Percentiles rank a stretch among this genome's conserved stretches.
phyloP scores from a whole-genome alignment of 331 rosid species.

The Spiraea crenata region DNA sequence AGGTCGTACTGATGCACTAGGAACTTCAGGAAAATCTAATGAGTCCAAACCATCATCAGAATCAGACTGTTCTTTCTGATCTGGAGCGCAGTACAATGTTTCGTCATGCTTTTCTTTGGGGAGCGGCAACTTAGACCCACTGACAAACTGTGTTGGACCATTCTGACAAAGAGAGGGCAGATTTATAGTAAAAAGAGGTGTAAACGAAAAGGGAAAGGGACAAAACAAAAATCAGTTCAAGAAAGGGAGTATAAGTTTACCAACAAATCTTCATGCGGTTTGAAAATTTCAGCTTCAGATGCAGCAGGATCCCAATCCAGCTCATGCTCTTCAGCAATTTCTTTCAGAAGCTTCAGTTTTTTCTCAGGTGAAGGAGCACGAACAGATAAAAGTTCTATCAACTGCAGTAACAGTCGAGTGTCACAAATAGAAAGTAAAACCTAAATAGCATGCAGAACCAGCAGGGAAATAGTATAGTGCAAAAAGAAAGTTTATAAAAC shows the following conservation, averaged over 20 bases:
- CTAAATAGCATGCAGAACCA: slow-evolving; percentile 2
- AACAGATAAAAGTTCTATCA: slow-evolving; percentile 84
- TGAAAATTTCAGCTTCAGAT: slow-evolving; percentile 75
- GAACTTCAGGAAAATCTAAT: slow-evolving; percentile 87
- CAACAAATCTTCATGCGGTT: slow-evolving; percentile 84
- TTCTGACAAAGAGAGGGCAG: slow-evolving; percentile 47
- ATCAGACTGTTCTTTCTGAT: slow-evolving; percentile 47
- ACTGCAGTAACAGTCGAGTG: slow-evolving; percentile 43
- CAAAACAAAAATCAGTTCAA: slow-evolving; percentile 11
- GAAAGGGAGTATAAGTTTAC: slow-evolving; percentile 38
- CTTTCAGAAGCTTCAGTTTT: slow-evolving; percentile 82
- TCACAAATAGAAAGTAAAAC: slow-evolving; percentile 26
- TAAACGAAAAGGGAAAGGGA: slow-evolving; percentile 11
- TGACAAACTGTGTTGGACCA: slow-evolving; percentile 61
- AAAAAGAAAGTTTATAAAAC: slow-evolving; percentile 36
- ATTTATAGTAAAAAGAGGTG: background rate
- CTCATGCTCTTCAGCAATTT: slow-evolving; percentile 92
- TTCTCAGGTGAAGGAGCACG: slow-evolving; percentile 94
- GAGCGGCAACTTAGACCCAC: slow-evolving; percentile 71
- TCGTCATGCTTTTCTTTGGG: slow-evolving; percentile 67
- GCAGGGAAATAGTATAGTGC: background rate
- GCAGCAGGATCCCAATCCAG: slow-evolving; percentile 96
- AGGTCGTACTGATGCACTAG: slow-evolving; percentile 48
- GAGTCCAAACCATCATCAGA: slow-evolving; percentile 71
- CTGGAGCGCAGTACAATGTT: slow-evolving; percentile 30